A percentile compares a stretch with the other conserved stretches of the same genome.
phyloP scores from a whole-genome alignment of 306 rosid genomes.

The Gillenia trifoliata region DNA sequence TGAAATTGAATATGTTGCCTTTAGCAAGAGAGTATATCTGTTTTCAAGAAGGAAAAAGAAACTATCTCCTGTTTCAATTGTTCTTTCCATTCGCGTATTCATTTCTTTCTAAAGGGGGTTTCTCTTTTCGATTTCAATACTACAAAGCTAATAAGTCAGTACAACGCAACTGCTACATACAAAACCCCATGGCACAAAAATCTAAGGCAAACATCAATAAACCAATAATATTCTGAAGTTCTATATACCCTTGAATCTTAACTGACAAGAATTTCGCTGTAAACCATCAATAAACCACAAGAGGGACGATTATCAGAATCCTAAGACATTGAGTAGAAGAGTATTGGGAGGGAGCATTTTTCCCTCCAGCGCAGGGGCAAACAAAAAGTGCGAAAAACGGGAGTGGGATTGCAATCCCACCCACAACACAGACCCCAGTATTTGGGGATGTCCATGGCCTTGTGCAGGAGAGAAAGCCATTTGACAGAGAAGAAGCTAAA shows the following conservation, averaged over 20 bases:
- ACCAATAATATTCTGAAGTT: not conserved
- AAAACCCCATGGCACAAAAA: not conserved
- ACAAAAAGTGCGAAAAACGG: not conserved
- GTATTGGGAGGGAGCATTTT: not conserved
- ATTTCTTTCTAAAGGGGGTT: not conserved
- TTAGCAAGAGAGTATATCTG: not conserved
- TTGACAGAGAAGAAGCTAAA: not conserved
- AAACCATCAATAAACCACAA: not conserved
- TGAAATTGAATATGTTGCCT: conserved; percentile 17
- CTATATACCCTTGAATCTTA: not conserved
- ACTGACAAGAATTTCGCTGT: not conserved
- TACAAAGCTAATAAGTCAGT: not conserved
- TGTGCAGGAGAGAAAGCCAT: not conserved
- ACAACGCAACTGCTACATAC: not conserved
- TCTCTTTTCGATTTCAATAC: not conserved
- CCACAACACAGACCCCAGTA: not conserved
- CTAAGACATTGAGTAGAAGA: not conserved
- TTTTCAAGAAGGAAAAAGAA: not conserved
- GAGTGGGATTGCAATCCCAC: not conserved
- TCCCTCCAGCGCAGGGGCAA: not conserved
- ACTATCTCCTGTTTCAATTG: not conserved
- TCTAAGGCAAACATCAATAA: not conserved
- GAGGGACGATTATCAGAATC: not conserved
- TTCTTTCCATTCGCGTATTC: not conserved
- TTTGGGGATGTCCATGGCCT: not conserved